Percentiles rank a stretch among this genome's conserved stretches.
phyloP scores from a whole-genome alignment of 2,329 filamentous ascomycete species.

The Colletotrichum cereale region DNA sequence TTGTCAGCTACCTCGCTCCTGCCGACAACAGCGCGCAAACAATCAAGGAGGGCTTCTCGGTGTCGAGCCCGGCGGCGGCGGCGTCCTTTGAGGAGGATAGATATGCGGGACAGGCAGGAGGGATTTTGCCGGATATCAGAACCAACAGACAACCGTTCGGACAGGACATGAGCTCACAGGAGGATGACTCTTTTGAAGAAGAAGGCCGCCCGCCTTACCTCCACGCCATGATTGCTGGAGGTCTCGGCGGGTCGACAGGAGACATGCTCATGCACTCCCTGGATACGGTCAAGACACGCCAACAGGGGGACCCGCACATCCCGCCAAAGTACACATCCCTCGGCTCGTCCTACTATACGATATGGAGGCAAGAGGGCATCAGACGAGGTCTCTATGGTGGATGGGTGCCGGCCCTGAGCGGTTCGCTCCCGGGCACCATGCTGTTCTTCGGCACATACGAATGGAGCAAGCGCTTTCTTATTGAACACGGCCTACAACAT shows the following conservation, averaged over 20 bases:
- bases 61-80: slow-evolving; percentile 47
- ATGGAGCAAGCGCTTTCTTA: slow-evolving; percentile 89
- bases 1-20: slow-evolving; percentile 65
- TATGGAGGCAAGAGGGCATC: slow-evolving; percentile 91
- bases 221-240: slow-evolving; percentile 90
- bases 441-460: slow-evolving; percentile 98
- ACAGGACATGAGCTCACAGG: slow-evolving; percentile 37
- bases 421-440: slow-evolving; percentile 93
- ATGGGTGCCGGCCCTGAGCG: slow-evolving; percentile 90
- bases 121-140: slow-evolving; percentile 48
- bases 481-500: slow-evolving; percentile 85
- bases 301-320: slow-evolving; percentile 94
- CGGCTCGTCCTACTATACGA: slow-evolving; percentile 91
- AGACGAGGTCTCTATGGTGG: slow-evolving; percentile 90
- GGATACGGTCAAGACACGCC: slow-evolving; percentile 97
- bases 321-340: slow-evolving; percentile 94
- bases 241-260: slow-evolving; percentile 90
- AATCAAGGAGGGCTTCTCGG: slow-evolving; percentile 25
- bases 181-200: slow-evolving; percentile 53
- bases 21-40: slow-evolving; percentile 46
- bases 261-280: slow-evolving; percentile 99
- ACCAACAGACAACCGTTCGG: slow-evolving; percentile 32
- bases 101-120: slow-evolving; percentile 46
- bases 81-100: slow-evolving; percentile 52
- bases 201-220: slow-evolving; percentile 59